Conservation (phyloP, 129 eudicot genomes). For the Lonicera japonica region DNA sequence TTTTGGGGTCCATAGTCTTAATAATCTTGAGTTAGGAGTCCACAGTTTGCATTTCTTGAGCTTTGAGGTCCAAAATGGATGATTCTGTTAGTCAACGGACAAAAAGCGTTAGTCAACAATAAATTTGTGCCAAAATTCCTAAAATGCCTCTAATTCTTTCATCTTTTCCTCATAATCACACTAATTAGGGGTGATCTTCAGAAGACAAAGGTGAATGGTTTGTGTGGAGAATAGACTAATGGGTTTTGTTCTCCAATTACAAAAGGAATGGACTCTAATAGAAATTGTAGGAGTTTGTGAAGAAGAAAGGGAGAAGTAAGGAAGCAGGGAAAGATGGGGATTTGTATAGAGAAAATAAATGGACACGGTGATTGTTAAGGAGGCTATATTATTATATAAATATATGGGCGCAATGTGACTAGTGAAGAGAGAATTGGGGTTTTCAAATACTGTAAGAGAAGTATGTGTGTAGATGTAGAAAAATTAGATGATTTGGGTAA, state of each 20-base stretch:
- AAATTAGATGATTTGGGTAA: conserved; percentile 5
- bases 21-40: too few relatives aligned
- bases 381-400: not conserved
- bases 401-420: too few relatives aligned
- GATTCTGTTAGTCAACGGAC: too few relatives aligned
- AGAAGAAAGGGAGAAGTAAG: conserved; percentile 16
- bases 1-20: too few relatives aligned
- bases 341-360: conserved; percentile 49
- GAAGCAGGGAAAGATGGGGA: conserved; percentile 34
- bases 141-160: too few relatives aligned
- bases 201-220: conserved; percentile 14
- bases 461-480: not conserved
- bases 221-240: conserved; percentile 17
- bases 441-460: not conserved
- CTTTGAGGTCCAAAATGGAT: too few relatives aligned
- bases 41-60: too few relatives aligned
- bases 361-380: conserved; percentile 27
- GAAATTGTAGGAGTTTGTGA: conserved; percentile 9
- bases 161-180: too few relatives aligned
- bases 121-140: too few relatives aligned
- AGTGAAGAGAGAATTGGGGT: conserved; percentile 13
- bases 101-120: too few relatives aligned
- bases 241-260: conserved; percentile 30
- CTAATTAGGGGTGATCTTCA: too few relatives aligned
- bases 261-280: conserved; percentile 24